Evolutionary conservation across 129 eudicot genomes (phyloP).

Genomic region (Pulicaria dysenterica): DNA sequence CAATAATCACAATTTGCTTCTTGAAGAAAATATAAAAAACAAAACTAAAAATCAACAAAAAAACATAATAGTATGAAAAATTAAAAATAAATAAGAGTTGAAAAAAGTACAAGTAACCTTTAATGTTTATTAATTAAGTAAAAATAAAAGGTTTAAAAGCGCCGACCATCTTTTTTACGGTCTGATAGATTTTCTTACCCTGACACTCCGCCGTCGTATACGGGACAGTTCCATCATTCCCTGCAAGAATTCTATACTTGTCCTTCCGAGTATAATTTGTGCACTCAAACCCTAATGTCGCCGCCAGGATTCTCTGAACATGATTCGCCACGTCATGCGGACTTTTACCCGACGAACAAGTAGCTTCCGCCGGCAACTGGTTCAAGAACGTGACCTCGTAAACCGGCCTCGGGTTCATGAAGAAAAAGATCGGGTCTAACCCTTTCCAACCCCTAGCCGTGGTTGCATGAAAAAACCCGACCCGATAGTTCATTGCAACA

Average conservation of each 20-base stretch:
- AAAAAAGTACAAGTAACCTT: neutral
- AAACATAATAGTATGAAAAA: too few relatives aligned
- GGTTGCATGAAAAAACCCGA: constrained; percentile 73
- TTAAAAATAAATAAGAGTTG: neutral
- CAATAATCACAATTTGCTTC: too few relatives aligned
- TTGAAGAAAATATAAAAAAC: too few relatives aligned
- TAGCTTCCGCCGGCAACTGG: constrained; percentile 70
- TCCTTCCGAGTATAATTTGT: constrained; percentile 78
- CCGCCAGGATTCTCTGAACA: constrained; percentile 81
- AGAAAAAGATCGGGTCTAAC: constrained; percentile 74
- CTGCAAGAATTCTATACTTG: constrained; percentile 79
- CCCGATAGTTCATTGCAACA: constrained; percentile 76
- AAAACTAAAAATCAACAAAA: too few relatives aligned
- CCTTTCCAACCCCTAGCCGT: constrained; percentile 92
- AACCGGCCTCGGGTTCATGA: constrained; percentile 83
- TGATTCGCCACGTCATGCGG: constrained; percentile 84
- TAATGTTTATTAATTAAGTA: neutral
- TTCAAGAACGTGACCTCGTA: constrained; percentile 83
- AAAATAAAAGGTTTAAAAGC: constrained; percentile 46
- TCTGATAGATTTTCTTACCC: constrained; percentile 36
- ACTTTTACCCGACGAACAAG: constrained; percentile 75
- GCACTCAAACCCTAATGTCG: constrained; percentile 80
- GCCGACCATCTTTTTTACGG: constrained; percentile 40
- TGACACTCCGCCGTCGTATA: constrained; percentile 22
- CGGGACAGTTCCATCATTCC: constrained; percentile 76